Percentiles rank a stretch among this genome's conserved stretches.
Conservation (phyloP, 176 grass and related monocot genomes). For the Microstegium vimineum region DNA sequence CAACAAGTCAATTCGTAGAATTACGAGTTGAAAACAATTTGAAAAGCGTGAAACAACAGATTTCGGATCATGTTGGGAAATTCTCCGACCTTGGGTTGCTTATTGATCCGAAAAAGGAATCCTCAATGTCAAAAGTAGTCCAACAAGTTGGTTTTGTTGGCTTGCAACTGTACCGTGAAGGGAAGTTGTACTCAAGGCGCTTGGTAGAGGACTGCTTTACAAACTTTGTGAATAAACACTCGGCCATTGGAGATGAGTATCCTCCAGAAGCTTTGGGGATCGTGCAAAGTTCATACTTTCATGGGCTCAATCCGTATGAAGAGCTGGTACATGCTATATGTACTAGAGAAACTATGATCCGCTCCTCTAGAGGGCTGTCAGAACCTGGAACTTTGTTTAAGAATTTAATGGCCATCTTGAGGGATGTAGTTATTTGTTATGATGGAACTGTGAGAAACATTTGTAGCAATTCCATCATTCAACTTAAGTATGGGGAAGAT, state of each 20-base stretch:
- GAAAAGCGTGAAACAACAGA: slow-evolving; percentile 51
- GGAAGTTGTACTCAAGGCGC: slow-evolving; percentile 67
- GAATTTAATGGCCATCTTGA: slow-evolving; percentile 86
- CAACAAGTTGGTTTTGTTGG: slow-evolving; percentile 92
- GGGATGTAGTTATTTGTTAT: slow-evolving; percentile 89
- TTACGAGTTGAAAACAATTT: slow-evolving; percentile 65
- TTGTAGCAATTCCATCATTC: slow-evolving; percentile 79
- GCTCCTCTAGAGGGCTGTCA: slow-evolving; percentile 86
- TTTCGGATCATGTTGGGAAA: slow-evolving; percentile 56
- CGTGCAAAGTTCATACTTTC: slow-evolving; percentile 68
- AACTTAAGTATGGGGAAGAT: slow-evolving; percentile 62
- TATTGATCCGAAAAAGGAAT: slow-evolving; percentile 68
- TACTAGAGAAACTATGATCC: slow-evolving; percentile 78
- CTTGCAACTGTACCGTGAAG: slow-evolving; percentile 70
- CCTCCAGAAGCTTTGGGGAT: slow-evolving; percentile 77
- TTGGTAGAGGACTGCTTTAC: slow-evolving; percentile 83
- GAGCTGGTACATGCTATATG: slow-evolving; percentile 83
- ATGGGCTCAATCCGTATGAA: slow-evolving; percentile 90
- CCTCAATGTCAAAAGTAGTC: slow-evolving; percentile 64
- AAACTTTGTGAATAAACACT: slow-evolving; percentile 65
- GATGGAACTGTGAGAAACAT: slow-evolving; percentile 88
- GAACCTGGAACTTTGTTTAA: slow-evolving; percentile 94
- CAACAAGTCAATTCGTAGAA: slow-evolving; percentile 52
- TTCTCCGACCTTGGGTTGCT: slow-evolving; percentile 51
- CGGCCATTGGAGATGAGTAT: slow-evolving; percentile 36